Evolutionary conservation across 2,329 filamentous ascomycete species (phyloP).

Genomic region (Westerdykella aurantiaca): DNA sequence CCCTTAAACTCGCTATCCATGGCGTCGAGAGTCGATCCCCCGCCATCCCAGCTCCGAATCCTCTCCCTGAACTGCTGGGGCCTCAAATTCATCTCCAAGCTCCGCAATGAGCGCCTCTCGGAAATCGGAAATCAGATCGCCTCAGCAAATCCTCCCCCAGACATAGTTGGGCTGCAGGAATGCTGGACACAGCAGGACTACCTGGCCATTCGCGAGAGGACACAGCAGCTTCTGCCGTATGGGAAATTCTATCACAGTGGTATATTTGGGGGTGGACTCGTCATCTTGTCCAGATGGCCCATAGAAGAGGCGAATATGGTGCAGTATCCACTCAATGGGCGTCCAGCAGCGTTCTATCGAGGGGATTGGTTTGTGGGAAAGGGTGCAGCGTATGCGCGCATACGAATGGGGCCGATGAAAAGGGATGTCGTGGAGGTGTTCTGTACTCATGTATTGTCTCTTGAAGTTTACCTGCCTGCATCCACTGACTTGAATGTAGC

Average conservation of each 20-base stretch:
- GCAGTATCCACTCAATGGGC: slow-evolving; percentile 82
- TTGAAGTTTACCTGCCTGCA: background rate
- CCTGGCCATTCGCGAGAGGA: slow-evolving; percentile 66
- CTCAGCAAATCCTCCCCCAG: slow-evolving; percentile 58
- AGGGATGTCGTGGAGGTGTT: slow-evolving; percentile 80
- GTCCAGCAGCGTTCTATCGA: slow-evolving; percentile 87
- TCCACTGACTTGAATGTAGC: slow-evolving; percentile 41
- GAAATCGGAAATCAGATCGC: slow-evolving; percentile 82
- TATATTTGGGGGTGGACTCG: slow-evolving; percentile 82
- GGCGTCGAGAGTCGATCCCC: slow-evolving; percentile 12
- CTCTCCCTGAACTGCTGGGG: slow-evolving; percentile 97
- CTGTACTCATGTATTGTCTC: slow-evolving; percentile 67
- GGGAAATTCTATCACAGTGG: slow-evolving; percentile 91
- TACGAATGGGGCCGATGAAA: slow-evolving; percentile 60
- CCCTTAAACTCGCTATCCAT: slow-evolving; percentile 13
- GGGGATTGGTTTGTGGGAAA: slow-evolving; percentile 98
- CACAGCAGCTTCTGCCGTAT: slow-evolving; percentile 70
- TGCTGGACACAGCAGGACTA: slow-evolving; percentile 89
- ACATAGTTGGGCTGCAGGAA: slow-evolving; percentile 92
- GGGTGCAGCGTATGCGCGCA: slow-evolving; percentile 76
- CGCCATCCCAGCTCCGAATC: slow-evolving; percentile 60
- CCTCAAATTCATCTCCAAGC: slow-evolving; percentile 75
- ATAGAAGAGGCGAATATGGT: slow-evolving; percentile 85
- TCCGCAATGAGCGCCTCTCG: slow-evolving; percentile 68
- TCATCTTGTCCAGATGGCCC: slow-evolving; percentile 85